These are phyloP conservation scores for Alternaria arbusti DNA, from an alignment of 2,329 filamentous ascomycete species.

Conservation along the genomic window DNA sequence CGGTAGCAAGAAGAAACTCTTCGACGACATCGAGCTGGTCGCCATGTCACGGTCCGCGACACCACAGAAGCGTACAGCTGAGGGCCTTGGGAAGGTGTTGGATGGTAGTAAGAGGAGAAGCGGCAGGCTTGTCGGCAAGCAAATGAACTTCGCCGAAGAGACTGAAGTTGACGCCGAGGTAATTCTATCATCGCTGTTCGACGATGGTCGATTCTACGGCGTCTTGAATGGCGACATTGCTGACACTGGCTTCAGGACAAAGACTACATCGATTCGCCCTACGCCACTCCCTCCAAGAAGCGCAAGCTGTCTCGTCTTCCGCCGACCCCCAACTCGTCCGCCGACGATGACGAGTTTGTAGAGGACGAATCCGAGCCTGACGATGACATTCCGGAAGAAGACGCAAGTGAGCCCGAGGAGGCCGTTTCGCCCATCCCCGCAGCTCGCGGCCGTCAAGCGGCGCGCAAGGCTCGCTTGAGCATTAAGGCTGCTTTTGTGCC, in stretches of 20 bases:
- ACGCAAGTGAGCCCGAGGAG: slow-evolving; percentile 1
- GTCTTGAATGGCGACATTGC: not conserved
- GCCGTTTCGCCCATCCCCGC: not conserved
- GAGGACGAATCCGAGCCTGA: slow-evolving; percentile 15
- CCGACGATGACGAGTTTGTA: slow-evolving; percentile 26
- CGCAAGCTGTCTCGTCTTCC: slow-evolving; percentile 9
- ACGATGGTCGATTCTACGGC: not conserved
- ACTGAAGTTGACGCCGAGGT: slow-evolving; percentile 10
- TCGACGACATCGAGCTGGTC: not conserved
- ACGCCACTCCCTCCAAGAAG: slow-evolving; percentile 16
- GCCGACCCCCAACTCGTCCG: not conserved
- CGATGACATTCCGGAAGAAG: slow-evolving; percentile 11
- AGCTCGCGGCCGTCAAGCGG: slow-evolving; percentile 11
- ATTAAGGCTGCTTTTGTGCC: slow-evolving; percentile 9
- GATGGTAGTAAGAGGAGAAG: slow-evolving; percentile 12
- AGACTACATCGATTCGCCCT: slow-evolving; percentile 4
- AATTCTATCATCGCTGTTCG: not conserved
- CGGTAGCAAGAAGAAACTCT: not conserved
- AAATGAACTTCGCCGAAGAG: slow-evolving; percentile 10
- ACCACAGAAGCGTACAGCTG: slow-evolving; percentile 6
- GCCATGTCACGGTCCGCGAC: not conserved
- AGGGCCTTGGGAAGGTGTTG: not conserved
- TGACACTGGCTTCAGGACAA: slow-evolving; percentile 8
- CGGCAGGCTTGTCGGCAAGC: slow-evolving; percentile 13
- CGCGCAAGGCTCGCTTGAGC: slow-evolving; percentile 13